Evolutionary conservation across 805 yeast genomes (phyloP).

Genomic region (Komagataella mondaviorum): DNA sequence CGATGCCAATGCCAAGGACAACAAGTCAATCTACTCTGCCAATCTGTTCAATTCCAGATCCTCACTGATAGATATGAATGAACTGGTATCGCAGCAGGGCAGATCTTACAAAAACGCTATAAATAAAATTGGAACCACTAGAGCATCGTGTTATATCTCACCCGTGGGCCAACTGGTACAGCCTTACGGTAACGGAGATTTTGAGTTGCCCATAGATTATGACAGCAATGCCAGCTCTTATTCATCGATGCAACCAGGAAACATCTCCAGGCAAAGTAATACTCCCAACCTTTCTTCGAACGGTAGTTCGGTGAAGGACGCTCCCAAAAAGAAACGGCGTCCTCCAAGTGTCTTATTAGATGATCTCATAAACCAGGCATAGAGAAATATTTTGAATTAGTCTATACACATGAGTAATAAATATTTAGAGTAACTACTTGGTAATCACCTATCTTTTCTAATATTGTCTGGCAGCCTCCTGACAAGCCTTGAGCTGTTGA

Average conservation of each 20-base stretch:
- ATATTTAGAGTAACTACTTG: not conserved
- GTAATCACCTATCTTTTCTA: constrained; percentile 17
- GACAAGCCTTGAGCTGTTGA: constrained; percentile 96
- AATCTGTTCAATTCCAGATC: not conserved
- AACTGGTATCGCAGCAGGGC: not conserved
- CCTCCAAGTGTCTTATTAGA: not conserved
- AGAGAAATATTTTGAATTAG: not conserved
- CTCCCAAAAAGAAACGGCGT: not conserved
- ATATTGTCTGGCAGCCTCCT: constrained; percentile 79
- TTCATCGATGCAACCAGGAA: not conserved
- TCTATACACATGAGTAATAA: not conserved
- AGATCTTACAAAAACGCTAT: not conserved
- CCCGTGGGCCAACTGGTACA: not conserved
- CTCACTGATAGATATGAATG: not conserved
- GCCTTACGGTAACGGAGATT: not conserved
- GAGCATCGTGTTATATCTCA: not conserved
- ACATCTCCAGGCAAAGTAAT: not conserved
- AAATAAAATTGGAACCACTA: not conserved
- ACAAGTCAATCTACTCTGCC: not conserved
- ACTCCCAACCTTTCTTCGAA: not conserved
- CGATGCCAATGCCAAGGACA: not conserved
- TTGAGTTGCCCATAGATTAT: not conserved
- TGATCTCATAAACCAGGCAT: not conserved
- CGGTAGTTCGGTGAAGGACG: not conserved
- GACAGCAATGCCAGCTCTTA: not conserved